These are phyloP conservation scores for Cocos nucifera DNA, from an alignment of 176 grass and related monocot species.

Conservation along the genomic window DNA sequence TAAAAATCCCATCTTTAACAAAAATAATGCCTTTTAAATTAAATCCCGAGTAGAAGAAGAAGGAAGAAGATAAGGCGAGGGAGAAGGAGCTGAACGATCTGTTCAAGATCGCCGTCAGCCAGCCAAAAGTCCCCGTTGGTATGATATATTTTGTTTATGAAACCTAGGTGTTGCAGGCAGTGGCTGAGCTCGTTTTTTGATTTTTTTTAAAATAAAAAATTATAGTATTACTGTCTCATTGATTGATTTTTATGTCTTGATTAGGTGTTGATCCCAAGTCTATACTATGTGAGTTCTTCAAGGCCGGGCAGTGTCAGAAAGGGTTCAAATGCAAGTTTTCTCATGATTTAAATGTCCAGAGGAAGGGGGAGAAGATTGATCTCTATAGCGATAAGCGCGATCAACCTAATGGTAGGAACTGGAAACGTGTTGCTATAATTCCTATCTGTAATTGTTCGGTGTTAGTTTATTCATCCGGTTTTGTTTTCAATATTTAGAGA, in stretches of 20 bases:
- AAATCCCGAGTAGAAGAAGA: constrained; percentile 73
- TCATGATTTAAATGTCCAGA: constrained; percentile 91
- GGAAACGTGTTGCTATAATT: background rate
- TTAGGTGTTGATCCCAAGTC: constrained; percentile 97
- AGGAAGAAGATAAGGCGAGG: constrained; percentile 82
- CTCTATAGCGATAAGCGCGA: constrained; percentile 96
- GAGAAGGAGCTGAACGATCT: constrained; percentile 99
- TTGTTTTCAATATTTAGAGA: constrained; percentile 34
- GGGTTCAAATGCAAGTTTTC: constrained; percentile 99
- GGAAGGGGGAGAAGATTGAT: constrained; percentile 99
- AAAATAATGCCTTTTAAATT: too few species aligned
- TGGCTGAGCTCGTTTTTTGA: too few species aligned
- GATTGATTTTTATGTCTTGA: background rate
- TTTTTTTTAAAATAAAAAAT: too few species aligned
- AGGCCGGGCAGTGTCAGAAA: constrained; percentile 82
- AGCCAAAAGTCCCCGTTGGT: constrained; percentile 96
- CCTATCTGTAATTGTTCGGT: background rate
- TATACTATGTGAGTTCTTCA: constrained; percentile 93
- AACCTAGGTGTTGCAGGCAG: background rate
- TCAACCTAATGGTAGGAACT: constrained; percentile 27
- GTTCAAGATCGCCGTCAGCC: constrained; percentile 96
- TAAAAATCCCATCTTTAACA: too few species aligned
- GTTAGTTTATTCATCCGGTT: background rate
- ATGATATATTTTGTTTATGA: constrained; percentile 16
- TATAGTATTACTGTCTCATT: too few species aligned